Evolutionary conservation across 768 basidiomycete species (phyloP).

Genomic region (Psilocybe cyanescens): DNA sequence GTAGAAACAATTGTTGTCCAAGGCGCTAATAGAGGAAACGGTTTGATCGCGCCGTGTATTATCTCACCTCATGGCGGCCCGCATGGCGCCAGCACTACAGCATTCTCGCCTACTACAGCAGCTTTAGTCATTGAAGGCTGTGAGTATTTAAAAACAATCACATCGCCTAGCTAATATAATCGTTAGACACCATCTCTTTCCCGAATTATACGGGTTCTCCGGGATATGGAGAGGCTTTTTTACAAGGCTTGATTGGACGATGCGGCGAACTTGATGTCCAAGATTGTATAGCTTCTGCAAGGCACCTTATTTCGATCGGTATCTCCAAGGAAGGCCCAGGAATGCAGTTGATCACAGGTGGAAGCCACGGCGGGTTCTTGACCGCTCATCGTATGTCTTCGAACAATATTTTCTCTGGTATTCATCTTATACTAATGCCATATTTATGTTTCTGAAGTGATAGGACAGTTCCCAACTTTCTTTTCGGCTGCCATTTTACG

Average conservation of each 20-base stretch:
- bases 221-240: slow-evolving; percentile 67
- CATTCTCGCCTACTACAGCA: slow-evolving; percentile 46
- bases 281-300: slow-evolving; percentile 60
- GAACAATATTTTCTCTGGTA: too few species aligned
- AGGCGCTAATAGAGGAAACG: slow-evolving; percentile 14
- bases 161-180: background rate
- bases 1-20: slow-evolving; percentile 60
- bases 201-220: slow-evolving; percentile 73
- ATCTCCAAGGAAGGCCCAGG: slow-evolving; percentile 52
- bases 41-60: slow-evolving; percentile 45
- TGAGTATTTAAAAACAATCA: slow-evolving; percentile 33
- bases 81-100: slow-evolving; percentile 50
- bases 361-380: slow-evolving; percentile 75
- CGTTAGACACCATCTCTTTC: slow-evolving; percentile 57
- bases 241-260: slow-evolving; percentile 55
- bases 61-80: slow-evolving; percentile 68
- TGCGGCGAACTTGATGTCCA: slow-evolving; percentile 70
- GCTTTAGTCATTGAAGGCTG: slow-evolving; percentile 65
- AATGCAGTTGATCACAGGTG: slow-evolving; percentile 61
- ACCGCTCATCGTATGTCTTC: slow-evolving; percentile 53
- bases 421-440: background rate
- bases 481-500: slow-evolving; percentile 67
- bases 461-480: slow-evolving; percentile 61
- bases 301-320: slow-evolving; percentile 52
- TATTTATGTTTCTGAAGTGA: slow-evolving; percentile 42